Evolutionary conservation across 2,329 filamentous ascomycete genomes (phyloP).

Genomic region (Aspergillus sp.): DNA sequence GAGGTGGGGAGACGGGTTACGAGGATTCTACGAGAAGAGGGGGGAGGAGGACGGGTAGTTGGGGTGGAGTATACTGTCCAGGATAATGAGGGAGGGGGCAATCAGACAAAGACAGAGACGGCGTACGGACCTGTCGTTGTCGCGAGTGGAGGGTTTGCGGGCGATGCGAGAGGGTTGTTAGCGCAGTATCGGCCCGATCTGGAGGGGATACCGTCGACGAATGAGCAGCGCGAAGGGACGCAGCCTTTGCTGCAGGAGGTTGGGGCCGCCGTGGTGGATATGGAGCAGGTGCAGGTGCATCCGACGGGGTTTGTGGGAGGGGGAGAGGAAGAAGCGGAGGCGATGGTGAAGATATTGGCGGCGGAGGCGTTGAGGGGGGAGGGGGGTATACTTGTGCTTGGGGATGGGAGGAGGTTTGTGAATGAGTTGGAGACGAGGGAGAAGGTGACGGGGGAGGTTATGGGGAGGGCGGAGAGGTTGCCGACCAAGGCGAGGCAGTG

Average conservation of each 20-base stretch:
- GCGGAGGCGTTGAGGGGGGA: conserved; percentile 66
- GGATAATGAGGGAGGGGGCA: conserved; percentile 29
- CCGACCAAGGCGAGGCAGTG: conserved; percentile 53
- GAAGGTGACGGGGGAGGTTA: conserved; percentile 57
- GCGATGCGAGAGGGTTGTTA: conserved; percentile 61
- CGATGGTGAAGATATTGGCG: conserved; percentile 62
- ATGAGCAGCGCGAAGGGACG: conserved; percentile 59
- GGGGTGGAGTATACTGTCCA: conserved; percentile 55
- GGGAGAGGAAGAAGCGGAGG: conserved; percentile 36
- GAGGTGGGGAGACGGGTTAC: conserved; percentile 57
- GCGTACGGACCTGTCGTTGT: conserved; percentile 61
- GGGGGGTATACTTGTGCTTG: conserved; percentile 58
- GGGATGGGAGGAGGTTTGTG: conserved; percentile 57
- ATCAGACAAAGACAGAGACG: conserved; percentile 25
- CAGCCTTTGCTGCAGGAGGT: conserved; percentile 48
- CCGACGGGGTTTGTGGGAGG: conserved; percentile 66
- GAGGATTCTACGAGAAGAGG: conserved; percentile 44
- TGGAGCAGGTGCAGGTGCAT: conserved; percentile 62
- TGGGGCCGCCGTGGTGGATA: conserved; percentile 48
- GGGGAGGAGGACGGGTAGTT: conserved; percentile 40
- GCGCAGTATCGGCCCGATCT: conserved; percentile 61
- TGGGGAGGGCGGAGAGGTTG: conserved; percentile 32
- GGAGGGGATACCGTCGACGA: conserved; percentile 62
- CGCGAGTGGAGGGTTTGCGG: conserved; percentile 63
- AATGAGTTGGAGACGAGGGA: conserved; percentile 65